A percentile compares a stretch with the other conserved stretches of the same genome.
Conservation (phyloP, 2,329 filamentous ascomycete species). For the Clonostachys solani region DNA sequence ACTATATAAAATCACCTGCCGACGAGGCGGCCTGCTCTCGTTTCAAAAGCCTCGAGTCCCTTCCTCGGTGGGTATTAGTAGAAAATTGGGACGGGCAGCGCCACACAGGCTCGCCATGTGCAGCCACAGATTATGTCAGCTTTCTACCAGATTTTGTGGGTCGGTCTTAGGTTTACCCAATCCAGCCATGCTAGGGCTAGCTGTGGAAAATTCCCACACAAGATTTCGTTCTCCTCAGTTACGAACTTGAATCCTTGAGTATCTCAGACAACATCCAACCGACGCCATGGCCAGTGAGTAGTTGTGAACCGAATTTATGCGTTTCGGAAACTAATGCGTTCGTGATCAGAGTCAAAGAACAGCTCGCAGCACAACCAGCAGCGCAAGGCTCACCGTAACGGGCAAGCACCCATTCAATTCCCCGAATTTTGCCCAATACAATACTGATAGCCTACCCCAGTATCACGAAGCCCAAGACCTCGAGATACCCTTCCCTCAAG, state of each 20-base stretch:
- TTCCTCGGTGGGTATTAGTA: too few relatives aligned
- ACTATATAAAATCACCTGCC: too few relatives aligned
- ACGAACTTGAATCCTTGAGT: slow-evolving; percentile 1
- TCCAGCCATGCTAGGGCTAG: slow-evolving; percentile 1
- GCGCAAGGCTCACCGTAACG: slow-evolving; percentile 99
- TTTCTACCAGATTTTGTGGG: too few relatives aligned
- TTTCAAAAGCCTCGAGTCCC: too few relatives aligned
- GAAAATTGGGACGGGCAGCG: too few relatives aligned
- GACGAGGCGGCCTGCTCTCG: too few relatives aligned
- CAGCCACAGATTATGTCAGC: too few relatives aligned
- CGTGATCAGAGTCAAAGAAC: slow-evolving; percentile 90
- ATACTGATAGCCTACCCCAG: slow-evolving; percentile 39
- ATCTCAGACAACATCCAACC: slow-evolving; percentile 12
- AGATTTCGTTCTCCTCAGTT: slow-evolving; percentile 8
- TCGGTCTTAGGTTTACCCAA: too few relatives aligned
- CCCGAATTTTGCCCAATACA: not conserved
- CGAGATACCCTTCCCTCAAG: slow-evolving; percentile 97
- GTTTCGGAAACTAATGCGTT: not conserved
- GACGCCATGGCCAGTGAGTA: slow-evolving; percentile 37
- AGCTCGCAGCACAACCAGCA: slow-evolving; percentile 98
- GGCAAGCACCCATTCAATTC: slow-evolving; percentile 49
- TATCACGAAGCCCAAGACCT: slow-evolving; percentile 99
- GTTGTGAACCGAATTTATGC: not conserved
- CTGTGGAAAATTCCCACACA: slow-evolving; percentile 13
- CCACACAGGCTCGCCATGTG: too few relatives aligned